phyloP scores from a whole-genome alignment of 805 yeast species.

The Candida boleticola region DNA sequence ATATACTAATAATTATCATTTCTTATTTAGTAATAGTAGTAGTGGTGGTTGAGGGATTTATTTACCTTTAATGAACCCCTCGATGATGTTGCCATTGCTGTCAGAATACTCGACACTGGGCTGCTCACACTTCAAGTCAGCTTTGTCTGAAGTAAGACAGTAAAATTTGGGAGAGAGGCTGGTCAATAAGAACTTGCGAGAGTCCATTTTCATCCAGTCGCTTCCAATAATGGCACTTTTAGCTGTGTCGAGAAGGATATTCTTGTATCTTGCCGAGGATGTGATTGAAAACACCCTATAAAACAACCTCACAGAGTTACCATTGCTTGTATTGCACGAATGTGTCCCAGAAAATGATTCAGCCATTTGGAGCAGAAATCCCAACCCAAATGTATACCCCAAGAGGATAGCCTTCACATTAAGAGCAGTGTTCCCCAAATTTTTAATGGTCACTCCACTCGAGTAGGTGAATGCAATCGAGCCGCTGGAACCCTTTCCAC shows the following conservation, averaged over 20 bases:
- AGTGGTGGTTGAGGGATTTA: no score
- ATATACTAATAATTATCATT: no score
- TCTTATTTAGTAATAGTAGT: no score
- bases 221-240: slow-evolving; percentile 5
- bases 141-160: slow-evolving; percentile 16
- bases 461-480: slow-evolving; percentile 10
- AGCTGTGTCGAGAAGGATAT: slow-evolving; percentile 7
- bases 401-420: slow-evolving; percentile 4
- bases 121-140: slow-evolving; percentile 15
- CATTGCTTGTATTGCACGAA: slow-evolving; percentile 15
- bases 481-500: slow-evolving; percentile 6
- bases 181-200: slow-evolving; percentile 8
- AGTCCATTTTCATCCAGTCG: slow-evolving; percentile 9
- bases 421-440: slow-evolving; percentile 4
- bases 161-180: slow-evolving; percentile 14
- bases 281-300: slow-evolving; percentile 13
- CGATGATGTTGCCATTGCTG: slow-evolving; percentile 7
- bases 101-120: slow-evolving; percentile 8
- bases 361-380: slow-evolving; percentile 6
- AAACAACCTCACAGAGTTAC: slow-evolving; percentile 16
- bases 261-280: slow-evolving; percentile 9
- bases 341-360: slow-evolving; percentile 13
- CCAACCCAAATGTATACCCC: slow-evolving; percentile 6
- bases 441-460: slow-evolving; percentile 7
- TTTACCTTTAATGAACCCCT: no score